Evolutionary conservation across 495 filamentous ascomycete genomes (phyloP).

Genomic region (Neurospora tetrasperma): DNA sequence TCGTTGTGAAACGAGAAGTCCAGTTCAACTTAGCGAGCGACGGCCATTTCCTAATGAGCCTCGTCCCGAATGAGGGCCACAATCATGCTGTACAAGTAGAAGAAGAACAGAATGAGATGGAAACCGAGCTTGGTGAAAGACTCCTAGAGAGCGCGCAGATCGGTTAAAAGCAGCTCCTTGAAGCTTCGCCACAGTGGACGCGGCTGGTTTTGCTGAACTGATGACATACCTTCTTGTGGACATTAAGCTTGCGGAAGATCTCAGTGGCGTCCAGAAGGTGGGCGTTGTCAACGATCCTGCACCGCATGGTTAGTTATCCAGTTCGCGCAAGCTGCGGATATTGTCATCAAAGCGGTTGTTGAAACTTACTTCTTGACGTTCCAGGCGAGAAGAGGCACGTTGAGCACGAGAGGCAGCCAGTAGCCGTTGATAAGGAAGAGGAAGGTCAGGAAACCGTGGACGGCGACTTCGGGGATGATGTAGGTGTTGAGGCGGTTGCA

Average conservation of each 20-base stretch:
- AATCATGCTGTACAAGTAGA: constrained; percentile 99
- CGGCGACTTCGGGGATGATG: constrained; percentile 96
- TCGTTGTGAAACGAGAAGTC: neutral
- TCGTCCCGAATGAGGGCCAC: constrained; percentile 96
- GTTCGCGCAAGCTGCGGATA: constrained; percentile 15
- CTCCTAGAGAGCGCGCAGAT: constrained; percentile 48
- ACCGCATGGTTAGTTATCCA: neutral
- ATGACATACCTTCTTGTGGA: constrained; percentile 85
- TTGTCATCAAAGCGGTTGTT: neutral
- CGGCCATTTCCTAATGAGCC: constrained; percentile 48
- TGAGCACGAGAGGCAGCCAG: constrained; percentile 88
- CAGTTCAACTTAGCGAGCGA: neutral
- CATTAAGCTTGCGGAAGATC: constrained; percentile 98
- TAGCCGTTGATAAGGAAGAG: constrained; percentile 98
- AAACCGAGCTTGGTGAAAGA: constrained; percentile 99
- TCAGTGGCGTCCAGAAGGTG: constrained; percentile 96
- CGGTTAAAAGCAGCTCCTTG: neutral
- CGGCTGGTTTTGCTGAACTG: neutral
- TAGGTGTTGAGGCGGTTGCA: constrained; percentile 99
- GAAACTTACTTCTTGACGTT: constrained; percentile 88
- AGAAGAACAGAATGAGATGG: constrained; percentile 99
- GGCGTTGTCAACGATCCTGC: constrained; percentile 90
- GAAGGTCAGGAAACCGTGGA: constrained; percentile 89
- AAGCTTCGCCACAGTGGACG: neutral
- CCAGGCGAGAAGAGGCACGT: constrained; percentile 83